Base-by-base conservation (phyloP, 192 early-diverging fungal genomes). In the Linderina pennispora region DNA sequence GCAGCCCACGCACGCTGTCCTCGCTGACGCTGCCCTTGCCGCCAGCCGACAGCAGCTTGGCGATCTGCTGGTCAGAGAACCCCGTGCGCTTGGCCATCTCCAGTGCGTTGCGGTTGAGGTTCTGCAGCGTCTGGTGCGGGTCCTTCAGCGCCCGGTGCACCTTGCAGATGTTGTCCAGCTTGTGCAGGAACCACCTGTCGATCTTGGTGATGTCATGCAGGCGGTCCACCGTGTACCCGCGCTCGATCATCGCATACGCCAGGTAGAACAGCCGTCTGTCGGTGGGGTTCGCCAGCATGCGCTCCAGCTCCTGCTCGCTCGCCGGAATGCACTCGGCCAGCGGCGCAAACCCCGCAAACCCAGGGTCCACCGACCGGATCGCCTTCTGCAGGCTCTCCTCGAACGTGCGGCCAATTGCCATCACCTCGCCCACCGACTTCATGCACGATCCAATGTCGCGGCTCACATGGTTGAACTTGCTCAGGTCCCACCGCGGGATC, bases 391-490 rank as follows among this genome's bases (percentile, higher is more conserved):
- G 65, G 25, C 78, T 81, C 73, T 98, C 95, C 68, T 98, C 95
- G 48, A 91, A 98, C 0, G 91, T 95, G 40, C 95, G 82, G 15
- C 93, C 95, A 62, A 98, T 94, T 4, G 91, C 91, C 95, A 98
- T 98, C 43, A 98, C 93, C 57, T 98, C 95, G 44, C 95, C 95
- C 2, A 98, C 95, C 50, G 80, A 84, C 72, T 98, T 98, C 93
- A 97, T 97, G 33, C 83, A 79, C 17, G 83, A 86, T 13, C 89
- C 90, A 39, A 93, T 79, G 36, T 89, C 80, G 55, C 85, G 82
- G 48, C 78, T 76, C 19, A 98, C 95, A 58, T 87, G 87, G 43
- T 86, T 79, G 69, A 98, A 98, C 72, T 98, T 98, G 41, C 61
- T 78, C 42, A 98, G 74, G 65, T 98, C 95, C 95, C 95, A 98